Base-by-base conservation (phyloP, 208 protist genomes). In the Phytomonas sp. region DNA sequence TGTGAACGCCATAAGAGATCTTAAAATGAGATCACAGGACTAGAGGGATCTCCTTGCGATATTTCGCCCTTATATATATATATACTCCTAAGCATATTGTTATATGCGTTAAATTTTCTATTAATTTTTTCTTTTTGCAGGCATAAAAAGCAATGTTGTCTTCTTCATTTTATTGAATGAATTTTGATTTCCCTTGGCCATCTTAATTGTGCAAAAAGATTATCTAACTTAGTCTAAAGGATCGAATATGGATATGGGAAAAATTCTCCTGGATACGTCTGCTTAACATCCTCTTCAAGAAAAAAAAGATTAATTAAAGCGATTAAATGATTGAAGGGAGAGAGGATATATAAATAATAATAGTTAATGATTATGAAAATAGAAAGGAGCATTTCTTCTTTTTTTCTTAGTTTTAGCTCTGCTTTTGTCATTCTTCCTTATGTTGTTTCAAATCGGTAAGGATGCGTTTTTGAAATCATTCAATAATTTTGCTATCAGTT, bases 1-100 rank as follows among this genome's bases (percentile, higher is more conserved):
- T 82, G 73, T 62, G 67, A 84, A 71, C 80, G 80, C 31, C 81
- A 87, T 68, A 74, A 71, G 56, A 83, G 80, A 66, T 73, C 70
- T 2, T 32, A 11, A 32, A 62, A 62, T 20, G 59, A 7, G 59
- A 31, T 62, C 59, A 11, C n/a, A 11, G 8, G 59, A 11, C 13
- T 8, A 62, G 59, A 62, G 59, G 59, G 63, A 26, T 40, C 53
- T 8, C 30, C 2, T 60, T 66, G 56, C 53, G 32, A 20, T 72
- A 60, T 66, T 43, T 46, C 9, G 11, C 6, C 8, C 36, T 40
- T 40, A 40, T 13, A 40, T 40, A 40, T 40, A 40, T 13, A 40
- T 40, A 40, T 40, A 40, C 9, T 40, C 9, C 36, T 4, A 9
- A 40, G 36, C 9, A 9, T 9, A 40, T 40, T 40, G 4, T 4